Base-by-base conservation (phyloP, 805 yeast genomes). In the Metschnikowia sp. region DNA sequence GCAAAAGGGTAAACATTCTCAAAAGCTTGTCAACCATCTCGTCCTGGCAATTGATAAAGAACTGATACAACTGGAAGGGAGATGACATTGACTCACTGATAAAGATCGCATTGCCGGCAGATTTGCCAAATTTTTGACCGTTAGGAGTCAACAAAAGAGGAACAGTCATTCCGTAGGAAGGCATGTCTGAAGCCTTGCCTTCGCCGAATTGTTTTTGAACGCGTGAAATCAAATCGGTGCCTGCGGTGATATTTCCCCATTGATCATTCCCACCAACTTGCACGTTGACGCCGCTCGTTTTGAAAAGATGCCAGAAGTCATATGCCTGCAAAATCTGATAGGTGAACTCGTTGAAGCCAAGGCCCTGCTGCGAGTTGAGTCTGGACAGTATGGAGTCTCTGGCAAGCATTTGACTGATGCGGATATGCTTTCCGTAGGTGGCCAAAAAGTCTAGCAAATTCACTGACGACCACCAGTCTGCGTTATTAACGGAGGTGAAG, bases 251-350 rank as follows among this genome's bases (percentile, higher is more conserved):
- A 59, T 94, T 94, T 1, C 99, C 99, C 90, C 97, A 94, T 66
- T 94, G 99, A 63, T 94, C 99, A 61, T 87, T 90, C 6, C 99
- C 99, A 22, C 99, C 99, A 32, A 87, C 83, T 69, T 94, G 98
- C 11, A 90, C 66, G 37, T 75, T 73, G 37, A 91, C 91, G 3
- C 72, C 65, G 33, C 79, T 66, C 12, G 77, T 63, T 34, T 75
- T 76, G 69, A 81, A 82, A 48, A 94, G 68, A 61, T 91, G 89
- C 76, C 85, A 89, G 61, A 89, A 94, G 62, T 94, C 99, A 63
- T 81, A 94, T 0, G 97, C 98, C 65, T 94, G 99, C 47, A 94
- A 69, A 15, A 92, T 72, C 61, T 94, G 99, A 64, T 94, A 94
- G 1, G 96, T 79, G 63, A 94, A 94, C 67, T 94, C 99, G 60